Percentiles rank a stretch among this genome's conserved stretches.
Conservation (phyloP, 2,329 filamentous ascomycete genomes). For the Diplodia mutila region DNA sequence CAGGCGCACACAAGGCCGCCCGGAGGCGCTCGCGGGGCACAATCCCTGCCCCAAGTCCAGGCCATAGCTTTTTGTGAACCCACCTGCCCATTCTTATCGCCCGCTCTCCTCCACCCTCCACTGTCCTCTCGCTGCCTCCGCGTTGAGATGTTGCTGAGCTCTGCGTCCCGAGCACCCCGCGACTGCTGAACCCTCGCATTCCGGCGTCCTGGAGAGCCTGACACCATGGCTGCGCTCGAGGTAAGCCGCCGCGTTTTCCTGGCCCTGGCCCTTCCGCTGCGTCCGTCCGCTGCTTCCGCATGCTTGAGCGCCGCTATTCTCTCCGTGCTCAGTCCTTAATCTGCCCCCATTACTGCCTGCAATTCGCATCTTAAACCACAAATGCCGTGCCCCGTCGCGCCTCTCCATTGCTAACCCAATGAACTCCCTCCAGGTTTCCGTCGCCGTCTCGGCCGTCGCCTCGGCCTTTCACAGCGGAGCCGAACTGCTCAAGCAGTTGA, state of each 20-base stretch:
- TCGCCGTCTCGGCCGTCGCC: constrained; percentile 48
- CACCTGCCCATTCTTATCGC: constrained; percentile 22
- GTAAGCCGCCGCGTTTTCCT: constrained; percentile 10
- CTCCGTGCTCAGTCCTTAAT: constrained; percentile 16
- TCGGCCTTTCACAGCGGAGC: constrained; percentile 49
- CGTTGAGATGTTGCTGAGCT: neutral
- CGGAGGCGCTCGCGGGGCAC: constrained; percentile 16
- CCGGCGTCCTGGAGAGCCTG: neutral
- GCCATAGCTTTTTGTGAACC: constrained; percentile 13
- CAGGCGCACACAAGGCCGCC: constrained; percentile 22
- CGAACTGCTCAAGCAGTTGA: constrained; percentile 43
- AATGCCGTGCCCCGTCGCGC: neutral
- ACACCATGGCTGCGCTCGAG: constrained; percentile 20
- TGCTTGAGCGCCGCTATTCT: constrained; percentile 5
- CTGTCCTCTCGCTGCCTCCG: neutral
- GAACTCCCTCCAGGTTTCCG: constrained; percentile 39
- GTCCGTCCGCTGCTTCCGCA: constrained; percentile 10
- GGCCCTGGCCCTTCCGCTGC: neutral
- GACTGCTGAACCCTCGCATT: neutral
- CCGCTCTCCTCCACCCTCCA: neutral
- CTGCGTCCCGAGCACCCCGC: constrained; percentile 1
- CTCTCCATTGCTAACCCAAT: constrained; percentile 25
- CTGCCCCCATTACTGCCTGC: neutral
- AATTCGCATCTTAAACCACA: neutral
- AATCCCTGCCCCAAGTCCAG: constrained; percentile 1